Evolutionary conservation across 2,329 filamentous ascomycete genomes (phyloP).

Genomic region (Gaeumannomyces sp.): DNA sequence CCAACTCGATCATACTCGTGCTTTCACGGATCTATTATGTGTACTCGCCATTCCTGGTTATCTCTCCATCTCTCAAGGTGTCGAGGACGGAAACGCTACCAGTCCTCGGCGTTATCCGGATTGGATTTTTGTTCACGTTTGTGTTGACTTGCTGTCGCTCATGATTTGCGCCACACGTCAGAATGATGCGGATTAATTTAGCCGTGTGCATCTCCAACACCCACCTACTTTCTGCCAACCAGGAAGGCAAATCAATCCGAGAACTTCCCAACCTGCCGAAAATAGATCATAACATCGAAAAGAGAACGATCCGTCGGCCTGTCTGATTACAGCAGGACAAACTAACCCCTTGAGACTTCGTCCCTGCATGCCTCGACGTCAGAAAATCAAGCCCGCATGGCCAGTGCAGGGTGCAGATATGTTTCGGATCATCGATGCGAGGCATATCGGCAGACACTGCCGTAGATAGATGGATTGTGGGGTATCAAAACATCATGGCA

Average conservation of each 20-base stretch:
- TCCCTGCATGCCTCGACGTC: too few species aligned
- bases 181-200: too few species aligned
- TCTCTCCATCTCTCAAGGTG: too few species aligned
- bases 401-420: neutral
- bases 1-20: neutral
- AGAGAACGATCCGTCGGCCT: too few species aligned
- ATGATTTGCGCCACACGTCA: neutral
- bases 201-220: neutral
- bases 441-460: neutral
- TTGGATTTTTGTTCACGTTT: neutral
- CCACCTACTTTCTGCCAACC: neutral
- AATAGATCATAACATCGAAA: neutral
- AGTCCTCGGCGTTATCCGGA: too few species aligned
- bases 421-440: neutral
- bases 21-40: neutral
- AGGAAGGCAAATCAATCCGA: too few species aligned
- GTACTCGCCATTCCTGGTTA: neutral
- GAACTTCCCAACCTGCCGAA: neutral
- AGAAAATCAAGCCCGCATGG: neutral
- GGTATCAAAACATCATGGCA: neutral
- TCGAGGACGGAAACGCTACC: neutral
- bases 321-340: too few species aligned
- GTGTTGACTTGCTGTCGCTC: neutral
- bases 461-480: constrained; percentile 1
- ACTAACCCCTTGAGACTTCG: neutral